Conservation (phyloP, 768 basidiomycete species). For the Kwoniella dejecticola region DNA sequence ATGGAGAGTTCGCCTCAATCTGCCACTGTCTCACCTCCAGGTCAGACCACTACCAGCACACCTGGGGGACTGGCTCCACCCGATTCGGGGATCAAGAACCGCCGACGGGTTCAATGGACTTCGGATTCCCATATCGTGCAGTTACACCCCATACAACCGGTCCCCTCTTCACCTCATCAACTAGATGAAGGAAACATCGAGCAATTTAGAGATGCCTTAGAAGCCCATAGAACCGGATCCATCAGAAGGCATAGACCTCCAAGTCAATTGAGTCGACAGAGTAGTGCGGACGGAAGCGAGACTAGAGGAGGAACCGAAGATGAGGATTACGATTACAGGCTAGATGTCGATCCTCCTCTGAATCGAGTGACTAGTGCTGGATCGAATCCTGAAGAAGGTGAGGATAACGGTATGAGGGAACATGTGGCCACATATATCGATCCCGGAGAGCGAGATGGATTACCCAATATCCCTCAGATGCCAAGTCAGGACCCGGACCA, state of each 20-base stretch:
- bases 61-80: conserved; percentile 7
- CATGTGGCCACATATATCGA: conserved; percentile 60
- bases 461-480: conserved; percentile 59
- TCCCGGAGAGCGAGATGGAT: conserved; percentile 66
- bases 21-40: conserved; percentile 5
- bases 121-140: conserved; percentile 48
- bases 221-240: conserved; percentile 31
- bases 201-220: conserved; percentile 36
- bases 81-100: conserved; percentile 41
- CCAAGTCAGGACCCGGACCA: conserved; percentile 21
- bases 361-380: conserved; percentile 14
- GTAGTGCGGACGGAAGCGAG: conserved; percentile 26
- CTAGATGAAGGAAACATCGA: conserved; percentile 46
- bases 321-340: conserved; percentile 54
- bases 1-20: conserved; percentile 7
- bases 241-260: conserved; percentile 17
- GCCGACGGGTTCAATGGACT: conserved; percentile 51
- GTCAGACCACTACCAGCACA: background rate
- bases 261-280: conserved; percentile 16
- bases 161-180: conserved; percentile 26
- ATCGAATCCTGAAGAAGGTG: conserved; percentile 19
- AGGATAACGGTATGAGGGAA: conserved; percentile 38
- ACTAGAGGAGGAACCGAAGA: conserved; percentile 25
- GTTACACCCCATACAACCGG: conserved; percentile 25
- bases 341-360: conserved; percentile 46